Evolutionary conservation across 108 stramenopile genomes (phyloP).

Genomic region (Epipyxis sp.): DNA sequence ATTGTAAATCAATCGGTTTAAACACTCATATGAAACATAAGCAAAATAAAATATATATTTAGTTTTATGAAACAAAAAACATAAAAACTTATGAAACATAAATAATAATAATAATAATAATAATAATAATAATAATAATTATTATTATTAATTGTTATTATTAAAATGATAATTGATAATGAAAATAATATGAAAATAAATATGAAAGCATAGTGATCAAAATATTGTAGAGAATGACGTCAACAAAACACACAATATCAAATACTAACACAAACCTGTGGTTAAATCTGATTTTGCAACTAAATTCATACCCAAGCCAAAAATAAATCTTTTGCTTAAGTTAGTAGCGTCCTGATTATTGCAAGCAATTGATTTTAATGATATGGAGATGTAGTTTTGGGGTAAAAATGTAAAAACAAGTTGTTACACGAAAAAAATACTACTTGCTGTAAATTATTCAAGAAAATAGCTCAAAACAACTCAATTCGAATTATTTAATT

Average conservation of each 20-base stretch:
- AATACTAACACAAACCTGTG: constrained; percentile 2
- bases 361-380: not conserved
- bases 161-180: not conserved
- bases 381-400: too few relatives aligned
- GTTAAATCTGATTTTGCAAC: constrained; percentile 36
- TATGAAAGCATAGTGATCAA: not conserved
- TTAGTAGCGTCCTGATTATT: constrained; percentile 48
- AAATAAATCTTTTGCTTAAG: constrained; percentile 43
- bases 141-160: too few relatives aligned
- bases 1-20: too few relatives aligned
- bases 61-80: too few relatives aligned
- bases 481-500: not conserved
- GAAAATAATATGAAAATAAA: not conserved
- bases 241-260: not conserved
- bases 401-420: too few relatives aligned
- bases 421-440: not conserved
- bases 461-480: too few relatives aligned
- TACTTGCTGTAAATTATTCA: too few relatives aligned
- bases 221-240: not conserved
- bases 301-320: constrained; percentile 50
- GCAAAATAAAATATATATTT: too few relatives aligned
- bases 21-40: too few relatives aligned
- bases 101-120: too few relatives aligned
- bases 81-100: too few relatives aligned
- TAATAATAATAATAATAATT: too few relatives aligned